Percentiles rank a stretch among this genome's conserved stretches.
Evolutionary conservation across 257 asterid species (phyloP).

Genomic region (Craterostigma plantagineum): DNA sequence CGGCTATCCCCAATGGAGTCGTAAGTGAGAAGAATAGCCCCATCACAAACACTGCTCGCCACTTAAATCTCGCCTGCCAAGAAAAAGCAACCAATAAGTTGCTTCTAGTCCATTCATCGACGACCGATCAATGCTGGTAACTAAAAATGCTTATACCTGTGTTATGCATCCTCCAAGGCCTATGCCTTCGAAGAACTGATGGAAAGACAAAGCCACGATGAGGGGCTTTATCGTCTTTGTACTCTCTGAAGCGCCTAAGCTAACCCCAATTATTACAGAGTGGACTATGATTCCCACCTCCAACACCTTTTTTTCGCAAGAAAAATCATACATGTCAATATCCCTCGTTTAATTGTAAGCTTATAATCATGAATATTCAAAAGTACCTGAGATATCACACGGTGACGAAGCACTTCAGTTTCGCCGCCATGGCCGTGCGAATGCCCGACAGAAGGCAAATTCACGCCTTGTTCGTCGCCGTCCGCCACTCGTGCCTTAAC

Average conservation of each 20-base stretch:
- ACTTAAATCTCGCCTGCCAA: slow-evolving; percentile 19
- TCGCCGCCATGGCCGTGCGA: slow-evolving; percentile 20
- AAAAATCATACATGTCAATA: neutral
- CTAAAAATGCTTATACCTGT: slow-evolving; percentile 15
- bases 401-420: slow-evolving; percentile 19
- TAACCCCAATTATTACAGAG: slow-evolving; percentile 25
- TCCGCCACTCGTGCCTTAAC: neutral
- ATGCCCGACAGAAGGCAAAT: slow-evolving; percentile 15
- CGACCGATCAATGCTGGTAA: too few relatives aligned
- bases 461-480: neutral
- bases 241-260: slow-evolving; percentile 29
- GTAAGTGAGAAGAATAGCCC: slow-evolving; percentile 19
- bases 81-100: neutral
- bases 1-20: slow-evolving; percentile 14
- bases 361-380: too few relatives aligned
- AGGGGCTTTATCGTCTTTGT: slow-evolving; percentile 26
- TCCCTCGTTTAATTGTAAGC: too few relatives aligned
- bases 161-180: slow-evolving; percentile 33
- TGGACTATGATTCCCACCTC: slow-evolving; percentile 34
- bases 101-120: too few relatives aligned
- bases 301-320: slow-evolving; percentile 19
- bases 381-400: slow-evolving; percentile 34
- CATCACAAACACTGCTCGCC: slow-evolving; percentile 13
- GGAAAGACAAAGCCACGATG: slow-evolving; percentile 24
- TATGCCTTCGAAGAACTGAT: slow-evolving; percentile 37